Evolutionary conservation across 148 eudicot species (phyloP), one percentile per base, ranked within the genome.

Genomic region (Linanthus parryae): DNA sequence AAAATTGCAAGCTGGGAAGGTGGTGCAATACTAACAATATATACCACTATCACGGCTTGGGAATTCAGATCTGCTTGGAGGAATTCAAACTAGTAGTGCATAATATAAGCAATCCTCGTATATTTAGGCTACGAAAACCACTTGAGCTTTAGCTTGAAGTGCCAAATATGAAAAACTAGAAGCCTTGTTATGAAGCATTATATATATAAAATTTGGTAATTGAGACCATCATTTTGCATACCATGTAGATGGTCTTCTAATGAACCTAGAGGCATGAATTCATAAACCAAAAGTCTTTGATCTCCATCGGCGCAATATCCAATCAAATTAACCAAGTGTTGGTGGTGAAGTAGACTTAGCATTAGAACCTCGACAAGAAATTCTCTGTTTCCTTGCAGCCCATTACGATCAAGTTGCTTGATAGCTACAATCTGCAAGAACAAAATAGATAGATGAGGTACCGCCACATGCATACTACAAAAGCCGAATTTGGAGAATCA

Each of bases 231-330:
- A 25, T 3, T 15, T 38, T 3, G 43, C 36, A 16, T 71, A 79
- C 84, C 84, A 54, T 75, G 77, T 45, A 79, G 65, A 74, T 79
- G 84, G 65, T 79, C 84, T 62, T 79, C 80, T 45, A 79, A 46
- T 20, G 84, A 79, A 50, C 84, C 84, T 49, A 78, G 54, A 52
- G 78, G 55, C 74, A 73, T 65, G 62, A 53, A 72, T 59, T 77
- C 82, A 21, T 77, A 77, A 24, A 77, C 83, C 62, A 78, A 64
- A 57, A 78, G 73, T 61, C 83, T 73, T 37, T 78, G 83, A 62
- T 78, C 79, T 56, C 79, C 79, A 57, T 78, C 83, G 28, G 83
- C 83, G 64, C 83, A 78, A 39, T 78, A 79, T 40, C 84, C 84
- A 58, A 62, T 74, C 58, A 79, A 58, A 61, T 71, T 79, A 7